Base-by-base conservation (phyloP, 2,329 filamentous ascomycete species). In the Aspergillus oerlinghausenensis region DNA sequence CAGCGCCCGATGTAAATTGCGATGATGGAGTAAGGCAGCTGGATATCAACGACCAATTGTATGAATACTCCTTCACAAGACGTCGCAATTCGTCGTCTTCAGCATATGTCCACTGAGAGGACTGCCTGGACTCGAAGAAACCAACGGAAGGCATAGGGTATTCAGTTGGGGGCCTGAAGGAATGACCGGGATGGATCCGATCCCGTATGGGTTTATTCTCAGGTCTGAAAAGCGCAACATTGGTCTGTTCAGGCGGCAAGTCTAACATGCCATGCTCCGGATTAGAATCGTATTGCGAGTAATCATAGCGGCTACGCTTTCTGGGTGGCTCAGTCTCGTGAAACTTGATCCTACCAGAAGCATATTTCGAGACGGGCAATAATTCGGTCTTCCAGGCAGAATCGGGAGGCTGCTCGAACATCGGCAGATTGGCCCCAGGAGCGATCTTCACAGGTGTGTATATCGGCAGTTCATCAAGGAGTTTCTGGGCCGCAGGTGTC, bases 1-100 rank as follows among this genome's bases (percentile, higher is more conserved):
- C 93, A 10, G 91, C 86, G 1, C 90, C 91, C 21, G 92, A 93
- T n/a, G 86, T 83, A 68, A 91, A 95, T 14, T 86, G 72, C 0
- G 91, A 95, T 52, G 85, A 85, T 17, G 88, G 82, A 1, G 85
- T 82, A 53, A 97, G 78, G 58, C 93, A 87, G 64, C 85, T 89
- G 1, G 92, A 90, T 54, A 97, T 96, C 4, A 99, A 80, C 3
- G 92, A 95, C 94, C 94, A 99, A 67, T 99, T 99, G 78, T 97
- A 97, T 0, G 91, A 91, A 68, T 94, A 96, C 61, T 97, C 91
- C 65, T 91, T 89, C 19, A 97, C 94, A 43, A 96, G 80, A 49
- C 82, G 83, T 54, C 90, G 87, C 6, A 99, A 80, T 72, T 96
- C 91, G 65, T 97, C 92, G 64, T 99, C 94, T 70, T 99, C 94